phyloP scores from a whole-genome alignment of 2,329 filamentous ascomycete genomes.

The Zasmidium cellare region DNA sequence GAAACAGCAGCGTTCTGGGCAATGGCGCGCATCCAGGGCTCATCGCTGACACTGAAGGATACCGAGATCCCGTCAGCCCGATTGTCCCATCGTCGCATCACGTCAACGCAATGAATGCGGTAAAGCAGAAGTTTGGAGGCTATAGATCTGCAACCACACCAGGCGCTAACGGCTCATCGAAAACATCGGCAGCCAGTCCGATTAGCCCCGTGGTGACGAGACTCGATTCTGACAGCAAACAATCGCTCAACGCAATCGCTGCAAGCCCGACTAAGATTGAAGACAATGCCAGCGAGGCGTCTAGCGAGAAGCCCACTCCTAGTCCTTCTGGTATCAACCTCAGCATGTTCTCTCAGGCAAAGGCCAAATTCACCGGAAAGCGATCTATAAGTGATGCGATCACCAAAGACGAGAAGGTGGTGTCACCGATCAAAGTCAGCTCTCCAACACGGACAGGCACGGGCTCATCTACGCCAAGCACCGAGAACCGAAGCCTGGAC shows the following conservation, averaged over 20 bases:
- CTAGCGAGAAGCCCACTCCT: conserved; percentile 33
- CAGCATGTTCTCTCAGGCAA: conserved; percentile 36
- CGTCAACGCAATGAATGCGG: conserved; percentile 22
- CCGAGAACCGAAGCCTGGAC: conserved; percentile 47
- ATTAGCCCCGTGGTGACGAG: conserved; percentile 58
- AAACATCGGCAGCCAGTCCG: conserved; percentile 41
- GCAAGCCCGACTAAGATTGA: conserved; percentile 21
- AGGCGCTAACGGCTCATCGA: conserved; percentile 31
- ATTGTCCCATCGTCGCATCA: conserved; percentile 16
- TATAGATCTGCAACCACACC: conserved; percentile 31
- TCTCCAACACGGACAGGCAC: conserved; percentile 58
- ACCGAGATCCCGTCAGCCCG: conserved; percentile 18
- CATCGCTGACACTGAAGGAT: conserved; percentile 7
- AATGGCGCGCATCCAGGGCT: conserved; percentile 1
- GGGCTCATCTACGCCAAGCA: conserved; percentile 69
- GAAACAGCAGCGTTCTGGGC: conserved; percentile 61
- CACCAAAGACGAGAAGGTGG: conserved; percentile 52
- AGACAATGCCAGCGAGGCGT: conserved; percentile 47
- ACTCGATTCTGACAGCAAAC: conserved; percentile 51
- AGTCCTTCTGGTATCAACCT: conserved; percentile 34
- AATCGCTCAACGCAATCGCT: conserved; percentile 20
- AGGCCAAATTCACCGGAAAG: conserved; percentile 63
- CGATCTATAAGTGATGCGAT: conserved; percentile 79
- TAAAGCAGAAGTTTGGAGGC: conserved; percentile 27
- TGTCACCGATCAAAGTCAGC: conserved; percentile 29